Evolutionary conservation across 441 rosid genomes (phyloP).

Genomic region (Caryocar brasiliense): DNA sequence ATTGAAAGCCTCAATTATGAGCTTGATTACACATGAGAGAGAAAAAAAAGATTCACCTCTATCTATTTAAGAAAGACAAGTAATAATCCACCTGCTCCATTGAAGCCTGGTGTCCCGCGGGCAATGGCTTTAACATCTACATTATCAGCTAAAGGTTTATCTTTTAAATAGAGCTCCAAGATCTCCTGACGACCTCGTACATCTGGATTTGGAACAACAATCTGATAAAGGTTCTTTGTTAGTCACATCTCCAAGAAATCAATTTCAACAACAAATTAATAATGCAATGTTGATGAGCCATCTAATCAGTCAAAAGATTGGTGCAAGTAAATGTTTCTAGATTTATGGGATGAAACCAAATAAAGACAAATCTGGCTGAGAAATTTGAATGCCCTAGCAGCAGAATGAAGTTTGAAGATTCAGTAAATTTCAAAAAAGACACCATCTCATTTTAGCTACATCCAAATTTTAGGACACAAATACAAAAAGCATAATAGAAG

Average conservation of each 20-base stretch:
- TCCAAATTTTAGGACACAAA: not conserved
- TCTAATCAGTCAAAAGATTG: not conserved
- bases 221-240: slow-evolving; percentile 35
- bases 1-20: not conserved
- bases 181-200: slow-evolving; percentile 87
- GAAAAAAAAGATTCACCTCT: not conserved
- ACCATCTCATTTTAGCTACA: not conserved
- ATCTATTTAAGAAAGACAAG: not conserved
- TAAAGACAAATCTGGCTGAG: not conserved
- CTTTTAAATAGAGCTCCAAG: slow-evolving; percentile 86
- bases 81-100: slow-evolving; percentile 73
- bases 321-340: not conserved
- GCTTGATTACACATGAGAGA: not conserved
- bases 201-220: slow-evolving; percentile 91
- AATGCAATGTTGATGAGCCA: not conserved
- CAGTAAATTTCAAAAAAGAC: not conserved
- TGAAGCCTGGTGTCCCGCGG: slow-evolving; percentile 95
- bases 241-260: slow-evolving; percentile 17
- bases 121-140: slow-evolving; percentile 91
- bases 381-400: slow-evolving; percentile 1
- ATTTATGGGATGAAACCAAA: not conserved
- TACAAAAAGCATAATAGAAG: slow-evolving; percentile 6
- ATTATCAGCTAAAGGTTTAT: slow-evolving; percentile 79
- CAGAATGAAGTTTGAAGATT: not conserved
- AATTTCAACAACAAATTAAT: not conserved